Evolutionary conservation across 2,329 filamentous ascomycete species (phyloP), one percentile per base, ranked within the genome.

Genomic region (Hypoxylon sp.): DNA sequence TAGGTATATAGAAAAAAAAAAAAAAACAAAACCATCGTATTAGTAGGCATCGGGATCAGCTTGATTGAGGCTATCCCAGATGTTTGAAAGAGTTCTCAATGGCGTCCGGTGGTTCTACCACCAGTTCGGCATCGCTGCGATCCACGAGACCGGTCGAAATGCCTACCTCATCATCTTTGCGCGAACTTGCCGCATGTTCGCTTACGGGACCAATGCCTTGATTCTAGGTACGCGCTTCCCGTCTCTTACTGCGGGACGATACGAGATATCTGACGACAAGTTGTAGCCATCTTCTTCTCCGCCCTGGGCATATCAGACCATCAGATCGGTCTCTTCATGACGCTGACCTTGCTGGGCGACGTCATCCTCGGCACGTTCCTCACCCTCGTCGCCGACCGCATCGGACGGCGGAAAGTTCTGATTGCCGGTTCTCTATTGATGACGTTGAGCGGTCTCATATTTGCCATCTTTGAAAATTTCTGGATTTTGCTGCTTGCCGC

Each of bases 251-350:
- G 17, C 1, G 17, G 21, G 20, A 11, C 3, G 21, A 46, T 13
- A 38, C 27, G 24, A 23, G 41, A 21, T 48, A 26, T 47, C 23
- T 61, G 45, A 61, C 40, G 9, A 20, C 8, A 21, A 20, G 11
- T 3, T 29, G 8, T 23, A 72, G 71, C 83, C 9, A 81, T 86
- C 13, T 88, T 87, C 68, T 81, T 88, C 47, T 79, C 82, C 5
- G 78, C 80, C 17, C 72, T 88, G 10, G 72, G 75, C 0, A 80
- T 86, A 50, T 77, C 83, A 0, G 85, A 88, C 69, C 75, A 81
- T 21, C 79, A 77, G 18, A 88, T 88, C 56, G 86, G 86, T 4
- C 68, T 88, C 5, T 88, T 88, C 65, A 87, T 88, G 84, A 86
- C 82, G 0, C 72, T 88, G 31, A 88, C 86, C 0, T 76, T 88